Evolutionary conservation across 208 protist species (phyloP).

Genomic region (Leishmania amazonensis): DNA sequence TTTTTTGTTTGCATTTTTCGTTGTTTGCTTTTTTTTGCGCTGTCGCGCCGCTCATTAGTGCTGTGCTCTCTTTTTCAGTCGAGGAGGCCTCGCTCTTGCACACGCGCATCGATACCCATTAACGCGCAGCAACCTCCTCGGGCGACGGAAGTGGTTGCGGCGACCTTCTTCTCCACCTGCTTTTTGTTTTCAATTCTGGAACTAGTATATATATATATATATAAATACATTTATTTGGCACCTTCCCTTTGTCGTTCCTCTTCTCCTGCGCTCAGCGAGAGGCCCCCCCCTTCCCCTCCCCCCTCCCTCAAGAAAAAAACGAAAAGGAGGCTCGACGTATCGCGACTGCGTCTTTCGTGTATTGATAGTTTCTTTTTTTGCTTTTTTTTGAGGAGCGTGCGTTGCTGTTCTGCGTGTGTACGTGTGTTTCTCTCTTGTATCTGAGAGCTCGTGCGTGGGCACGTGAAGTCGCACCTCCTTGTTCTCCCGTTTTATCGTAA

Average conservation of each 20-base stretch:
- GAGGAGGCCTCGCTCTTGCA: not conserved
- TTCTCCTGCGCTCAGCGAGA: not conserved
- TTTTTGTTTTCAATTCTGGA: not conserved
- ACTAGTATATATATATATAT: not conserved
- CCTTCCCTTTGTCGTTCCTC: not conserved
- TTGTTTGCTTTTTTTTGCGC: not conserved
- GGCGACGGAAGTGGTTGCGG: not conserved
- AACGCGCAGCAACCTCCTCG: not conserved
- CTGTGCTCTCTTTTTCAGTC: not conserved
- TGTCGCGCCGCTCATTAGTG: not conserved
- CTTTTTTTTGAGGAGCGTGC: not conserved
- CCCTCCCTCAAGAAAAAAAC: not conserved
- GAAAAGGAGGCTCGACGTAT: not conserved
- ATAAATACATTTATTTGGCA: not conserved
- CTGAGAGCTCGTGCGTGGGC: not conserved
- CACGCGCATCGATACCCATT: not conserved
- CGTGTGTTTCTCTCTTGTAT: not conserved
- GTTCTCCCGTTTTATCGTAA: not conserved
- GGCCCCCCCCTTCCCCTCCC: not conserved
- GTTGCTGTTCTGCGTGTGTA: not conserved
- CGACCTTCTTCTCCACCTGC: not conserved
- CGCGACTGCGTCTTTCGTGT: not conserved
- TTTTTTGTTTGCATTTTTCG: not conserved
- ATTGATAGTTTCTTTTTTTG: not conserved
- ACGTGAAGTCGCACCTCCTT: not conserved